phyloP scores from a whole-genome alignment of 257 asterid species.

The Galeopsis tetrahit region DNA sequence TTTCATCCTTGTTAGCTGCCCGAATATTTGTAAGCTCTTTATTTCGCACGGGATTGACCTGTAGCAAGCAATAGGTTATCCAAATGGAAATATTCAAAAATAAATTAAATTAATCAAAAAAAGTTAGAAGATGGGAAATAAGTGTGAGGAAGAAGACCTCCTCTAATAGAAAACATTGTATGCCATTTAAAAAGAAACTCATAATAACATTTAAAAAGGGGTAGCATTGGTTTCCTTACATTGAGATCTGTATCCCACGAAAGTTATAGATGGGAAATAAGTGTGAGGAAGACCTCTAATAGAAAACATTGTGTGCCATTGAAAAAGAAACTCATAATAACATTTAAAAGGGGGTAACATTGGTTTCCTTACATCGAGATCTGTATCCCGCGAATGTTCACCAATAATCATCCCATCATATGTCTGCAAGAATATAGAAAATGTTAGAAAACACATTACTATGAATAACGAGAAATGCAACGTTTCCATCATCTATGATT shows the following conservation, averaged over 20 bases:
- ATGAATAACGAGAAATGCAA: constrained; percentile 13
- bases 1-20: constrained; percentile 90
- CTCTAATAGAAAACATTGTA: background rate
- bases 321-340: constrained; percentile 7
- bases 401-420: constrained; percentile 99
- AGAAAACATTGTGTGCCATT: background rate
- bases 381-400: constrained; percentile 95
- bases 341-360: background rate
- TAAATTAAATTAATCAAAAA: background rate
- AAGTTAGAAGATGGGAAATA: background rate
- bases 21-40: constrained; percentile 89
- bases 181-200: background rate
- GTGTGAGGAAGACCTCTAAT: background rate
- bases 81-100: constrained; percentile 7
- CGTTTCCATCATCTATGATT: constrained; percentile 23
- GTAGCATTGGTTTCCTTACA: constrained; percentile 52
- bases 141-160: too few relatives aligned
- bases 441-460: constrained; percentile 19
- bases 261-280: background rate
- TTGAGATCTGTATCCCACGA: constrained; percentile 98
- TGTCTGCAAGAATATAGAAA: constrained; percentile 55
- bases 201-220: background rate
- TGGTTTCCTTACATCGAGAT: constrained; percentile 82
- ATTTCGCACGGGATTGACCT: constrained; percentile 88
- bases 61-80: constrained; percentile 37